Conservation (phyloP, 768 basidiomycete species). For the Rubroboletus pulcherrimus region DNA sequence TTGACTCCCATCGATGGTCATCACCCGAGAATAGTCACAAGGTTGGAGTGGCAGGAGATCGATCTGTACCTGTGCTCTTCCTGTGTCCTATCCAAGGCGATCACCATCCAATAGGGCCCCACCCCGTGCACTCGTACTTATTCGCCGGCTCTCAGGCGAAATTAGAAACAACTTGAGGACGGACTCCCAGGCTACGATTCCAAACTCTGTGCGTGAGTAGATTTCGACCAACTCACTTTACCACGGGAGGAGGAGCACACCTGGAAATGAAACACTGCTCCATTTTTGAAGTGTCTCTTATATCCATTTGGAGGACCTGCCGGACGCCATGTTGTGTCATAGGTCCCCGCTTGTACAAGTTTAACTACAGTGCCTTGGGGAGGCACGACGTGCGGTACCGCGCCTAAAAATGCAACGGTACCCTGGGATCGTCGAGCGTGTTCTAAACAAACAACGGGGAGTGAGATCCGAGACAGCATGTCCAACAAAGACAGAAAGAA, state of each 20-base stretch:
- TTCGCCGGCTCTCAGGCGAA: slow-evolving; percentile 19
- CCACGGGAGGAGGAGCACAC: neutral
- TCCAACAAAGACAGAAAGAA: neutral
- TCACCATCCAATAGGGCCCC: slow-evolving; percentile 5
- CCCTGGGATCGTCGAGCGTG: slow-evolving; percentile 1
- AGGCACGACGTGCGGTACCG: slow-evolving; percentile 13
- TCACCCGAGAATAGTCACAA: slow-evolving; percentile 12
- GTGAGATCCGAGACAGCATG: neutral
- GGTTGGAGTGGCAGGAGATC: slow-evolving; percentile 1
- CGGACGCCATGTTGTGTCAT: neutral
- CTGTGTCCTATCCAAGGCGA: slow-evolving; percentile 3
- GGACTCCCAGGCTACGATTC: slow-evolving; percentile 22
- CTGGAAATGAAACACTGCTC: slow-evolving; percentile 19
- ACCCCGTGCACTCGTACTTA: neutral
- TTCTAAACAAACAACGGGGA: neutral
- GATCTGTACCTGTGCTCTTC: neutral
- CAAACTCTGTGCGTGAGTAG: slow-evolving; percentile 18
- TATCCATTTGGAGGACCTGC: slow-evolving; percentile 1
- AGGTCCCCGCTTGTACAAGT: slow-evolving; percentile 3
- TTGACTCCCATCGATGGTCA: slow-evolving; percentile 1
- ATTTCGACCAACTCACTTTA: slow-evolving; percentile 1
- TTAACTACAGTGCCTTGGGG: slow-evolving; percentile 2
- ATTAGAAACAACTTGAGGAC: slow-evolving; percentile 7
- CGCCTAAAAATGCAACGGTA: slow-evolving; percentile 7
- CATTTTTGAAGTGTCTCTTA: slow-evolving; percentile 6